phyloP scores from a whole-genome alignment of 1,284 basidiomycete genomes.

The Jaminaea rosea region DNA sequence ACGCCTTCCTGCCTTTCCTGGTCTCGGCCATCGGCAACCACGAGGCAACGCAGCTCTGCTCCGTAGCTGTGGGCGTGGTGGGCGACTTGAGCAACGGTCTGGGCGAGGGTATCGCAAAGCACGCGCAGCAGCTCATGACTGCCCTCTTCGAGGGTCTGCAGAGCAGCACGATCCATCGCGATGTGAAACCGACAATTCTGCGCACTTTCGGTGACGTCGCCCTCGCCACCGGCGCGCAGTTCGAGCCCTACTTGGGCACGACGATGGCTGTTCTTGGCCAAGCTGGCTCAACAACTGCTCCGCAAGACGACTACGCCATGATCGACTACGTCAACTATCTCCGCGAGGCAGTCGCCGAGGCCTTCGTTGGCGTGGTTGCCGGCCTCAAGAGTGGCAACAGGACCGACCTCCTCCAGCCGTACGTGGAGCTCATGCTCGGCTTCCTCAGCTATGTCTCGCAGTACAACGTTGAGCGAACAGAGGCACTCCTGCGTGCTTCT shows the following conservation, averaged over 20 bases:
- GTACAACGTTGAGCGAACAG: slow-evolving; percentile 71
- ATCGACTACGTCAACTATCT: slow-evolving; percentile 84
- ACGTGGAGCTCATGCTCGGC: slow-evolving; percentile 68
- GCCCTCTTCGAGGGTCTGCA: slow-evolving; percentile 84
- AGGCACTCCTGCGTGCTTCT: slow-evolving; percentile 64
- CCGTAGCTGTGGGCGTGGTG: slow-evolving; percentile 87
- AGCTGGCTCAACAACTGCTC: slow-evolving; percentile 50
- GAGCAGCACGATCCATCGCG: slow-evolving; percentile 79
- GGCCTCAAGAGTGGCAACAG: slow-evolving; percentile 77
- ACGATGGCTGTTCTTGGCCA: slow-evolving; percentile 86
- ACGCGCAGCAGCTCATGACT: slow-evolving; percentile 78
- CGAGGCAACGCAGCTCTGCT: slow-evolving; percentile 91
- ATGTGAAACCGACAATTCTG: slow-evolving; percentile 91
- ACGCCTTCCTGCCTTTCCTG: slow-evolving; percentile 80
- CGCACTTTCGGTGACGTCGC: slow-evolving; percentile 96
- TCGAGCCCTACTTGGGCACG: slow-evolving; percentile 80
- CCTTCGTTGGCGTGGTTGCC: slow-evolving; percentile 87
- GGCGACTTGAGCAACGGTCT: slow-evolving; percentile 90
- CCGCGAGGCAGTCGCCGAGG: slow-evolving; percentile 90
- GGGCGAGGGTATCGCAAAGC: slow-evolving; percentile 70
- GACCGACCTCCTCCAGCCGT: slow-evolving; percentile 62
- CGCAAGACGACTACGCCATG: slow-evolving; percentile 72
- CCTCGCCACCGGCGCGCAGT: slow-evolving; percentile 72
- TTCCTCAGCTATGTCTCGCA: slow-evolving; percentile 70
- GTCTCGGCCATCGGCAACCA: slow-evolving; percentile 81